Evolutionary conservation across 768 basidiomycete species (phyloP).

Genomic region (Amanita exitialis): DNA sequence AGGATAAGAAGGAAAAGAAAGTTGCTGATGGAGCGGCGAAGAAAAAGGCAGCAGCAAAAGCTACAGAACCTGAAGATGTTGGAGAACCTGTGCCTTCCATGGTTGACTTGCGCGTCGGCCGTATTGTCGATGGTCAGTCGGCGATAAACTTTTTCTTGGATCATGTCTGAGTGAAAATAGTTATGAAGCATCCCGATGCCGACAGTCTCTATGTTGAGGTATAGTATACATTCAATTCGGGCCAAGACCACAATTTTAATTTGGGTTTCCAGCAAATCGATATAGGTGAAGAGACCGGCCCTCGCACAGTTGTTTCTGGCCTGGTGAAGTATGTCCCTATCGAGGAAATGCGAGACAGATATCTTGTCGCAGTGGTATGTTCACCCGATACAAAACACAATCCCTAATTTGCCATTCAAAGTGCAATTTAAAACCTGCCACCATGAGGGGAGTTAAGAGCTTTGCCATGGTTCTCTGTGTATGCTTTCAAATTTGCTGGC

Average conservation of each 20-base stretch:
- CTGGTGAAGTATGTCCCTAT: conserved; percentile 95
- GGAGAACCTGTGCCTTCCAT: conserved; percentile 89
- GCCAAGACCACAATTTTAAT: neutral
- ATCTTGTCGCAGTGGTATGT: conserved; percentile 74
- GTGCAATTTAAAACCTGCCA: conserved; percentile 94
- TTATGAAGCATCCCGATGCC: conserved; percentile 94
- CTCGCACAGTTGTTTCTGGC: conserved; percentile 93
- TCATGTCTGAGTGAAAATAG: conserved; percentile 27
- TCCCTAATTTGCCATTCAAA: conserved; percentile 15
- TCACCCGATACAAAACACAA: neutral
- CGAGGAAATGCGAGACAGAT: conserved; percentile 81
- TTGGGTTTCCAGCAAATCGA: conserved; percentile 71
- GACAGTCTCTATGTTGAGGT: conserved; percentile 96
- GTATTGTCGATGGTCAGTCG: conserved; percentile 76
- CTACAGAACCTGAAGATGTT: conserved; percentile 47
- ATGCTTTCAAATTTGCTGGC: conserved; percentile 13
- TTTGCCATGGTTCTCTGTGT: conserved; percentile 97
- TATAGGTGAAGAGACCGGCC: conserved; percentile 89
- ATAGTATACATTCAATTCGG: conserved; percentile 24
- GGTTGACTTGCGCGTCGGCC: conserved; percentile 94
- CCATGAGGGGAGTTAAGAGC: conserved; percentile 96
- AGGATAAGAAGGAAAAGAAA: conserved; percentile 51
- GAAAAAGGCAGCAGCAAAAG: conserved; percentile 34
- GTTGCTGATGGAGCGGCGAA: conserved; percentile 23
- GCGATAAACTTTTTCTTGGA: neutral